These are phyloP conservation scores for Tetrapisispora namnaoensis DNA, from an alignment of 805 yeast species.

Conservation along the genomic window DNA sequence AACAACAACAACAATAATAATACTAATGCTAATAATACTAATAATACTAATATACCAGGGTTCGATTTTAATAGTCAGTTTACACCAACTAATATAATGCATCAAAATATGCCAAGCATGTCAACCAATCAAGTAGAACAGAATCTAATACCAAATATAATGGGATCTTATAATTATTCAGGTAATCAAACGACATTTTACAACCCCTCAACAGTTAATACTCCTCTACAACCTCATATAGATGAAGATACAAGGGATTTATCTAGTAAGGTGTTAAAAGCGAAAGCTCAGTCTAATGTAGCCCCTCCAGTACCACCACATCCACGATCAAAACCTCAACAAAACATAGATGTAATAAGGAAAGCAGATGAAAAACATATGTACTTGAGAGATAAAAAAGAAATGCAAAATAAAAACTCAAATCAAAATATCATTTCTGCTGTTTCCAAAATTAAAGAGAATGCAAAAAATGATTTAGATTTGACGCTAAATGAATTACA, in stretches of 20 bases:
- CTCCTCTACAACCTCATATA: not conserved
- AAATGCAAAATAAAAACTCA: not conserved
- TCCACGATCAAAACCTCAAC: not conserved
- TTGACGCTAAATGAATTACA: slow-evolving; percentile 13
- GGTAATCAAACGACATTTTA: not conserved
- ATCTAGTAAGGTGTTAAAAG: not conserved
- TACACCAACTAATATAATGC: not conserved
- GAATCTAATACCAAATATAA: not conserved
- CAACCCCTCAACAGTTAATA: not conserved
- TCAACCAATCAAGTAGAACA: not conserved
- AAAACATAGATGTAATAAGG: not conserved
- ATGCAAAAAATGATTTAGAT: slow-evolving; percentile 1
- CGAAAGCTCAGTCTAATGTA: not conserved
- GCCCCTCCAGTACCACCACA: slow-evolving; percentile 2
- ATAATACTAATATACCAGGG: not conserved
- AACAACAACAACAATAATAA: not conserved
- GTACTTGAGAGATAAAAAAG: not conserved
- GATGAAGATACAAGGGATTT: not conserved
- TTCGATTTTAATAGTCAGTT: not conserved
- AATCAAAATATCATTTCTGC: not conserved
- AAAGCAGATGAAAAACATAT: not conserved
- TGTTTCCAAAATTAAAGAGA: not conserved
- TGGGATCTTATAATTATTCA: not conserved
- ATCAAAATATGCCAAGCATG: not conserved
- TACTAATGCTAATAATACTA: too few relatives aligned